Evolutionary conservation across 192 early-diverging fungal species (phyloP), one percentile per base, ranked within the genome.

Genomic region (Rhizoclosmatium globosum): DNA sequence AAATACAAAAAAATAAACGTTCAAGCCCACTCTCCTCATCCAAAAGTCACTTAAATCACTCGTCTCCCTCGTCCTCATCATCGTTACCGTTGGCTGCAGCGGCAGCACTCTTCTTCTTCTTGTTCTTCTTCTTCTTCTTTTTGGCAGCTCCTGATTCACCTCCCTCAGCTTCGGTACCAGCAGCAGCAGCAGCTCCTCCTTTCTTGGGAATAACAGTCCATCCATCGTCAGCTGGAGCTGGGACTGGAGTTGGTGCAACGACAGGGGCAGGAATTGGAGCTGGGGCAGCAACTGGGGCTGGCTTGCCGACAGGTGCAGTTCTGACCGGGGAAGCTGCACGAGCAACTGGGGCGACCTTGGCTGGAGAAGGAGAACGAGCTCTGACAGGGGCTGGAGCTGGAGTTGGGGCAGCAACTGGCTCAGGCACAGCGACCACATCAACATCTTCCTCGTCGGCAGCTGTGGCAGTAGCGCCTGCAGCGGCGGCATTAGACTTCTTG

Each of bases 51-150:
- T 31, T 31, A 31, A 31, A 31, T 53, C 17, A 53, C 31, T 79
- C 62, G 76, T 72, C 73, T 9, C 48, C 66, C 3, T 81, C 70
- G 17, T 78, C 77, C 17, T 64, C 77, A 46, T 62, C 71, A 13
- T 43, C 71, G 42, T 59, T 48, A 11, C 45, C 77, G 13, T 67
- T 80, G 50, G 62, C 73, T 23, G 31, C 74, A 44, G 61, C 56
- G 15, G 39, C 72, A 41, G 47, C 72, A 56, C 68, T 74, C 73
- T 77, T 73, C 75, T 80, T 81, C 77, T 86, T 86, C 69, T 82
- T 84, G 79, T 86, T 86, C 53, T 86, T 86, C 79, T 86, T 86
- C 59, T 80, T 79, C 56, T 78, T 76, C 56, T 69, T 82, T 58
- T 64, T 82, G 53, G 79, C 77, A 3, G 72, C 66, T n/a, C 77